Base-by-base conservation (phyloP, 345 rosid genomes). In the Sisymbrium irio region DNA sequence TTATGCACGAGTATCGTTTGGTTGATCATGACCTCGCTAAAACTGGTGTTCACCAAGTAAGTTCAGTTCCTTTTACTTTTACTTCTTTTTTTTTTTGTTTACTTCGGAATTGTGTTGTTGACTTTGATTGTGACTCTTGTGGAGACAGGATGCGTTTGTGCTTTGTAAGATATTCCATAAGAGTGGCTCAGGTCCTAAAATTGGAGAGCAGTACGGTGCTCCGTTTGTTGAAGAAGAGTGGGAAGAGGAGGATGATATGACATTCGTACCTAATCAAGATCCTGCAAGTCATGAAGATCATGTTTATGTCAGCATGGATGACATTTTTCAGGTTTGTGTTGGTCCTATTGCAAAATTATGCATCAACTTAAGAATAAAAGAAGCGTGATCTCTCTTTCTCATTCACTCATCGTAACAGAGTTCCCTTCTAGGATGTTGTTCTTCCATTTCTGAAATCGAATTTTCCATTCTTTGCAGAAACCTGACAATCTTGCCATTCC, bases 121-220 rank as follows among this genome's bases (percentile, higher is more conserved):
- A 59, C 50, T 74, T 72, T 67, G 18, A 2, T 37, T 33, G 47
- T 27, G 72, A 37, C 25, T 66, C 25, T 66, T 69, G 30, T 49
- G 70, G 67, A 69, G 67, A 69, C 58, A 95, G 99, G 97, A 86
- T 79, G 84, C 89, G 0, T 89, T 80, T 83, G 99, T 95, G 64
- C 78, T 94, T 35, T 91, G 96, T 78, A 88, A 96, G 88, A 85
- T 94, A 53, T 91, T 94, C 61, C 95, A 87, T 68, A 94, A 94
- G 85, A 94, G 98, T 64, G 98, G 98, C 33, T 68, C 98, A 4
- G 98, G 98, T 47, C 99, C 99, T 0, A 95, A 89, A 82, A 95
- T 88, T 41, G 99, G 99, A 25, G 99, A 95, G 79, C 88, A 91
- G 77, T 91, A 94, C 65, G 98, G 98, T 32, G 98, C 98, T 15